phyloP scores from a whole-genome alignment of 345 rosid genomes.

The Aethionema arabicum region DNA sequence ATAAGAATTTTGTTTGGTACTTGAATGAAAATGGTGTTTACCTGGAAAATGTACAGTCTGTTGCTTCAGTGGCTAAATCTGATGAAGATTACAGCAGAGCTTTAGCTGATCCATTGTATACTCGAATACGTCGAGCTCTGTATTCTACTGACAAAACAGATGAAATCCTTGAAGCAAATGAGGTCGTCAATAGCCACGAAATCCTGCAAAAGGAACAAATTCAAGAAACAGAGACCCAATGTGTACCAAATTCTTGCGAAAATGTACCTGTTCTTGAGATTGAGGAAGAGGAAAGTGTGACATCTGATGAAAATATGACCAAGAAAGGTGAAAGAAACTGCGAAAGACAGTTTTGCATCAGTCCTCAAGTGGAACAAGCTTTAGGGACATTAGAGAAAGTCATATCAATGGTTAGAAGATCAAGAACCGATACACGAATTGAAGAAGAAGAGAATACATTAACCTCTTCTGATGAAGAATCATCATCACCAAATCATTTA shows the following conservation, averaged over 20 bases:
- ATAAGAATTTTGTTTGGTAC: no score
- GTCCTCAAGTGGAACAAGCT: slow-evolving; percentile 75
- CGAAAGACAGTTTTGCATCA: slow-evolving; percentile 41
- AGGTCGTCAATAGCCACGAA: slow-evolving; percentile 22
- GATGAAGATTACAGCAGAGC: slow-evolving; percentile 62
- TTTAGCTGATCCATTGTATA: slow-evolving; percentile 63
- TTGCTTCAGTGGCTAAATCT: slow-evolving; percentile 48
- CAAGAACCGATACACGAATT: slow-evolving; percentile 33
- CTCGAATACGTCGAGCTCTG: slow-evolving; percentile 54
- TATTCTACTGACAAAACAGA: slow-evolving; percentile 35
- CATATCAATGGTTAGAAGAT: slow-evolving; percentile 51
- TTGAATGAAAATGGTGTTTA: slow-evolving; percentile 22
- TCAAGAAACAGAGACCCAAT: slow-evolving; percentile 27
- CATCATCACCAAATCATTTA: slow-evolving; percentile 17
- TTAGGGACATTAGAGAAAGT: slow-evolving; percentile 70
- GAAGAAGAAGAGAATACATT: slow-evolving; percentile 26
- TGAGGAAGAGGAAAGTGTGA: slow-evolving; percentile 56
- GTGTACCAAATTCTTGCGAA: slow-evolving; percentile 4
- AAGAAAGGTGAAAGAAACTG: slow-evolving; percentile 27
- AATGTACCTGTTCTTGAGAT: slow-evolving; percentile 45
- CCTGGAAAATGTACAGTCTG: slow-evolving; percentile 45
- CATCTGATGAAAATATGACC: slow-evolving; percentile 19
- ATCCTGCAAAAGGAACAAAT: neutral
- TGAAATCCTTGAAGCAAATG: slow-evolving; percentile 34
- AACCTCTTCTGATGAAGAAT: slow-evolving; percentile 39